Base-by-base conservation (phyloP, 805 yeast species). In the Ogataea henricii region DNA sequence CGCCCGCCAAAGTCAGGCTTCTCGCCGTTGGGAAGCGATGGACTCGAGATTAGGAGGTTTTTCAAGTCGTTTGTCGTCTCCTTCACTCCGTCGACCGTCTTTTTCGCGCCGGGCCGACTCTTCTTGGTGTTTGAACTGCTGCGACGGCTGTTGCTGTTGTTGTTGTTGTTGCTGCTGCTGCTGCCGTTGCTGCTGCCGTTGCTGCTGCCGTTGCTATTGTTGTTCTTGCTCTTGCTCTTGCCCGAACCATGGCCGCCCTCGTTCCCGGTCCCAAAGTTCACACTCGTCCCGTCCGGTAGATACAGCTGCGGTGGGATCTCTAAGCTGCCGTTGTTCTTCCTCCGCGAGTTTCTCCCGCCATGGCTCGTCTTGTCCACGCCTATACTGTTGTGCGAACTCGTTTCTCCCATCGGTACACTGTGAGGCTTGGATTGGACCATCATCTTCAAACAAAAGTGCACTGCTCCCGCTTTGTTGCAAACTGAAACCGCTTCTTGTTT, bases 271-370 rank as follows among this genome's bases (percentile, higher is more conserved):
- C 63, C 66, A 49, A 62, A 62, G 39, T 59, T 55, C 40, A 60
- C 66, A 18, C 55, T 35, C n/a, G 55, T 40, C 18, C 63, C 64
- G 34, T 62, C 62, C 9, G 63, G 61, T n/a, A 57, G 54, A 71
- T 52, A 64, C 51, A 58, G 58, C 53, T 66, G 58, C 13, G 67
- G 67, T 6, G 69, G 69, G 20, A 57, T 62, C 41, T 52, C 52
- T 25, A 62, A 54, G 10, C 48, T 52, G 20, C 46, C 46, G 25
- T 59, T 62, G 48, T 62, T 64, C 35, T 54, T 57, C 47, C 81
- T 80, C 34, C 34, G 16, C 33, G 81, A 70, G 25, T 41, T 41
- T 37, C 47, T 40, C 37, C 36, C 30, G 33, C 40, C 34, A 35
- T 18, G 18, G 27, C 46, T 17, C 26, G 48, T 21, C 42, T 39